These are phyloP conservation scores for Penicillium silybi DNA, from an alignment of 495 filamentous ascomycete species.

Conservation along the genomic window DNA sequence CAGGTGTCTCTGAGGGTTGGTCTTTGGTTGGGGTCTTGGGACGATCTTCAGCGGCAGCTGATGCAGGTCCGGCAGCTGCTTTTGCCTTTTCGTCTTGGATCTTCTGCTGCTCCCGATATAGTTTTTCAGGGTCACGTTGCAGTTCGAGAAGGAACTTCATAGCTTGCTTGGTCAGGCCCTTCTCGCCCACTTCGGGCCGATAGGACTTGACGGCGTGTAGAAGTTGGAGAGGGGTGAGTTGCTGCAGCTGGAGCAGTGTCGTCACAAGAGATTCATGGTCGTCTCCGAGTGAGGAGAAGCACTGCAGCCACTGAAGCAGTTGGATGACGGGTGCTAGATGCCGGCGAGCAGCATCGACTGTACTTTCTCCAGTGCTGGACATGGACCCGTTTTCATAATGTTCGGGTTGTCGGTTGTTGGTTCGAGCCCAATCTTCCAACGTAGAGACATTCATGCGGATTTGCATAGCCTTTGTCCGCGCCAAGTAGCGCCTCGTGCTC, in stretches of 20 bases:
- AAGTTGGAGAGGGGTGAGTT: conserved; percentile 81
- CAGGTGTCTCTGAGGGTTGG: conserved; percentile 27
- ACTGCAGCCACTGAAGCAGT: conserved; percentile 95
- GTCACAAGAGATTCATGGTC: conserved; percentile 82
- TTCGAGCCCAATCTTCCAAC: conserved; percentile 92
- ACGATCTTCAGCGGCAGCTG: conserved; percentile 28
- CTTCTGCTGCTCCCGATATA: conserved; percentile 34
- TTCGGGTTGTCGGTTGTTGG: conserved; percentile 90
- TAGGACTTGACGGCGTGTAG: conserved; percentile 91
- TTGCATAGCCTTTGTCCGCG: conserved; percentile 98
- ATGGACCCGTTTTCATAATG: conserved; percentile 93
- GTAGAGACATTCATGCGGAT: conserved; percentile 97
- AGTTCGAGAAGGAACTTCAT: conserved; percentile 80
- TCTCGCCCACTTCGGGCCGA: conserved; percentile 91
- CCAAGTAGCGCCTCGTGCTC: conserved; percentile 90
- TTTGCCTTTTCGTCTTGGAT: conserved; percentile 31
- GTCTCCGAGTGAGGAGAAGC: conserved; percentile 93
- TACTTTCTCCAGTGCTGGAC: conserved; percentile 79
- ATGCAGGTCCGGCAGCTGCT: conserved; percentile 17
- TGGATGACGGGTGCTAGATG: conserved; percentile 92
- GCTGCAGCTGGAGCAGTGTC: conserved; percentile 82
- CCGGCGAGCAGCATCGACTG: conserved; percentile 71
- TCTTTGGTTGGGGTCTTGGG: conserved; percentile 44
- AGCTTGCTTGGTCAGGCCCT: conserved; percentile 77
- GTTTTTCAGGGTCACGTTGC: conserved; percentile 59